A percentile compares a stretch with the other conserved stretches of the same genome.
Evolutionary conservation across 1,284 basidiomycete species (phyloP).

Genomic region (Anthracocystis panici-leucophaei): DNA sequence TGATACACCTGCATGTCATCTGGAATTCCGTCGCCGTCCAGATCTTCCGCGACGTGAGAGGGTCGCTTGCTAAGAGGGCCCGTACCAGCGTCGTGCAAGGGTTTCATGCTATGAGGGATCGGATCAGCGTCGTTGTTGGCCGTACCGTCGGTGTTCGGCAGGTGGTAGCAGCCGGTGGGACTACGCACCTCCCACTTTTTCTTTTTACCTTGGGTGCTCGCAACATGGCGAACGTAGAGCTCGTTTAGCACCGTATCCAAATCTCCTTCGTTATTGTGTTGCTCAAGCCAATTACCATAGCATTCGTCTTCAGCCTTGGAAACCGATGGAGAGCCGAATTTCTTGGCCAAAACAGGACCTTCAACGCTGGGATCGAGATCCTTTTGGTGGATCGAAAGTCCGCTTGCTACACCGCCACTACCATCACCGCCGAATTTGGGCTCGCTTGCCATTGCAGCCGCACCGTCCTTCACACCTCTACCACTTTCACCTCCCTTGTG

Average conservation of each 20-base stretch:
- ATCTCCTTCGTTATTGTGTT: background rate
- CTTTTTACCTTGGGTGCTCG: background rate
- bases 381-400: background rate
- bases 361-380: slow-evolving; percentile 9
- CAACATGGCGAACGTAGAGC: slow-evolving; percentile 26
- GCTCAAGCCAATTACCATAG: slow-evolving; percentile 3
- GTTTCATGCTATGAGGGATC: too few relatives aligned
- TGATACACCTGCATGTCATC: slow-evolving; percentile 32
- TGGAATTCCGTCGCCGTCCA: slow-evolving; percentile 2
- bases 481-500: too few relatives aligned
- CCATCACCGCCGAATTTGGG: too few relatives aligned
- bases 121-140: background rate
- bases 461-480: background rate
- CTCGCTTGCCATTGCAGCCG: background rate
- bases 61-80: too few relatives aligned
- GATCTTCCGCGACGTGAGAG: background rate
- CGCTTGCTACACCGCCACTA: too few relatives aligned
- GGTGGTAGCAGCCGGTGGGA: slow-evolving; percentile 14
- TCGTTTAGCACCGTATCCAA: slow-evolving; percentile 32
- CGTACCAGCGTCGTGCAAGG: too few relatives aligned
- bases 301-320: background rate
- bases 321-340: background rate
- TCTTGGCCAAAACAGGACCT: slow-evolving; percentile 2
- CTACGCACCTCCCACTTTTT: slow-evolving; percentile 4
- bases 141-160: background rate